Conservation (phyloP, 352 stramenopile species). For the Phytophthora lateralis region DNA sequence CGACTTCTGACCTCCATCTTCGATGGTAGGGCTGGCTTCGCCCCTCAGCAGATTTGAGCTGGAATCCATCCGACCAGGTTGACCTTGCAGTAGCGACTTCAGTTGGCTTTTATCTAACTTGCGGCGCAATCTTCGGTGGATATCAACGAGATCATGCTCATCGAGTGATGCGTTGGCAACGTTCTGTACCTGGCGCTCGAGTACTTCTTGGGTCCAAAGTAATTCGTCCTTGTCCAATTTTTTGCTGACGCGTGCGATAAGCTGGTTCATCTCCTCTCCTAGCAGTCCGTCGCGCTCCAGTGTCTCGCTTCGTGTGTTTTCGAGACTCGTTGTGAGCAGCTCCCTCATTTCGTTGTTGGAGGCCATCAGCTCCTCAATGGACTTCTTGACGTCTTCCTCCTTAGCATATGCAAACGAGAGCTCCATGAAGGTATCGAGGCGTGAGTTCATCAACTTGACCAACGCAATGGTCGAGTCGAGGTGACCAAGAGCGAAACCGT, state of each 20-base stretch:
- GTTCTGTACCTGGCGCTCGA: conserved; percentile 67
- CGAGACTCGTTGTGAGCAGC: conserved; percentile 52
- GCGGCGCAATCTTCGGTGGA: conserved; percentile 54
- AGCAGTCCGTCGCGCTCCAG: conserved; percentile 56
- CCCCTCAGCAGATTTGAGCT: conserved; percentile 7
- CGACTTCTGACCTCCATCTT: conserved; percentile 16
- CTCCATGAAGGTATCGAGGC: conserved; percentile 69
- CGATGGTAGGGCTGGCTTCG: conserved; percentile 20
- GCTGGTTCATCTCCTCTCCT: conserved; percentile 63
- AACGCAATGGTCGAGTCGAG: conserved; percentile 53
- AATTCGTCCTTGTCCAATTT: conserved; percentile 82
- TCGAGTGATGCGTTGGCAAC: conserved; percentile 69
- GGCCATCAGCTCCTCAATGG: conserved; percentile 65
- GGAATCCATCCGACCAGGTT: conserved; percentile 36
- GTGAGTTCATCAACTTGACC: conserved; percentile 68
- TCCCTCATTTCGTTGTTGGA: conserved; percentile 51
- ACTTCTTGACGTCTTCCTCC: conserved; percentile 77
- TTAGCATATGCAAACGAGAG: conserved; percentile 70
- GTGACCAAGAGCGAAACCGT: conserved; percentile 59
- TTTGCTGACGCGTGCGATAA: conserved; percentile 69
- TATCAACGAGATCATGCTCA: conserved; percentile 65
- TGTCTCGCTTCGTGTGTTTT: conserved; percentile 47
- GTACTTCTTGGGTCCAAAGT: conserved; percentile 74
- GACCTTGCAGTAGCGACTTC: conserved; percentile 53
- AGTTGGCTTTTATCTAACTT: conserved; percentile 74